Conservation (phyloP, 805 yeast genomes). For the Candida wancherniae region DNA sequence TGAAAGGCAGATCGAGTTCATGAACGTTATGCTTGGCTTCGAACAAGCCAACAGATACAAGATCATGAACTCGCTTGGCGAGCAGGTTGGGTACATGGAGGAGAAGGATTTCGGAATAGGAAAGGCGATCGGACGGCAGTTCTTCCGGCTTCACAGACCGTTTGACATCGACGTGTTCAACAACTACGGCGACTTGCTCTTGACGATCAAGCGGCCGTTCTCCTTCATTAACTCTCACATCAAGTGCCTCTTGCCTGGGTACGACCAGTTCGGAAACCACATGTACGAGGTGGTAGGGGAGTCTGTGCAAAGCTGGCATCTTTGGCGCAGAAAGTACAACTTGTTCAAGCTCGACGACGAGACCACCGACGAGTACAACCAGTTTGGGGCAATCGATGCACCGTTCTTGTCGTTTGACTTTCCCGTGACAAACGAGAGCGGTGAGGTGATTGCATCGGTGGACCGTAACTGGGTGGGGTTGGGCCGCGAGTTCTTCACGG, state of each 20-base stretch:
- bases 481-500: conserved; percentile 89
- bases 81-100: conserved; percentile 70
- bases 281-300: conserved; percentile 66
- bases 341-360: conserved; percentile 53
- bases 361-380: conserved; percentile 48
- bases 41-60: conserved; percentile 85
- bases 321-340: conserved; percentile 87
- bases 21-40: conserved; percentile 82
- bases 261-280: conserved; percentile 29
- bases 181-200: conserved; percentile 50
- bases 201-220: conserved; percentile 77
- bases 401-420: conserved; percentile 85
- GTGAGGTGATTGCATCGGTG: conserved; percentile 64
- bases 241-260: conserved; percentile 61
- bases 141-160: conserved; percentile 83
- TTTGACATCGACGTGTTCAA: conserved; percentile 70
- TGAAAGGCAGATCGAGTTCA: conserved; percentile 82
- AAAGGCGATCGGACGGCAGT: conserved; percentile 73
- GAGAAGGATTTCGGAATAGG: conserved; percentile 73
- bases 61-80: conserved; percentile 69
- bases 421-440: conserved; percentile 59
- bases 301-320: conserved; percentile 88
- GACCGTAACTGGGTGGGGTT: conserved; percentile 95
- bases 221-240: conserved; percentile 87
- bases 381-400: conserved; percentile 84